Base-by-base conservation (phyloP, 208 protist species). In the Acanthamoeba castellanii region DNA sequence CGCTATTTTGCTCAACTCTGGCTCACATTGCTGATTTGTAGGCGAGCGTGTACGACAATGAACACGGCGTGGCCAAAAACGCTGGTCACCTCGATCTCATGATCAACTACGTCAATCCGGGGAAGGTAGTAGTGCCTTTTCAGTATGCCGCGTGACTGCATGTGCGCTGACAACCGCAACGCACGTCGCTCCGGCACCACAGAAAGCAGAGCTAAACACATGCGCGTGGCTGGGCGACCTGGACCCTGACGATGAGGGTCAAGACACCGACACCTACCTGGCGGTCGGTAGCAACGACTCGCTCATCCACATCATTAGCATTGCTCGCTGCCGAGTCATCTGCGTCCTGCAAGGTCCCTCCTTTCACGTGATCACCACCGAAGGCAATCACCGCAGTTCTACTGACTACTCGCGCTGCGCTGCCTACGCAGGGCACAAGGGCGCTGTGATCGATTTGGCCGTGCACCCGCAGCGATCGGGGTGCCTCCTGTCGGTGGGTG, bases 11-110 rank as follows among this genome's bases (percentile, higher is more conserved):
- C n/a, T n/a, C n/a, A n/a, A 42, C 42, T 9, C 2, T 0, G 5
- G n/a, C 66, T 37, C 18, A 74, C 66, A 0, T 37, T n/a, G 0
- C 2, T 20, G 30, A 14, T 74, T 18, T 16, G 42, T 18, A 92
- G 85, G 85, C 70, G 25, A 94, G 47, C 70, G 42, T 94, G 11
- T 94, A 94, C 55, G 90, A 94, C 50, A 94, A 94, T 84, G 68
- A 94, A 32, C 64, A 94, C 37, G 27, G 90, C 16, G 90, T 81
- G 70, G 70, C 25, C 34, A 81, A 37, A 25, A 81, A 81, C 70
- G 70, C 34, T 34, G 64, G 34, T 9, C 61, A 94, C 37, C 72
- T 94, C 27, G 90, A 94, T 66, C 27, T 94, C 42, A 93, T 93
- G 88, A 34, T 50, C 64, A 68, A 93, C 64, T 93, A 76, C 47